phyloP scores from a whole-genome alignment of 306 rosid genomes.

The Cicer chorassanicum region DNA sequence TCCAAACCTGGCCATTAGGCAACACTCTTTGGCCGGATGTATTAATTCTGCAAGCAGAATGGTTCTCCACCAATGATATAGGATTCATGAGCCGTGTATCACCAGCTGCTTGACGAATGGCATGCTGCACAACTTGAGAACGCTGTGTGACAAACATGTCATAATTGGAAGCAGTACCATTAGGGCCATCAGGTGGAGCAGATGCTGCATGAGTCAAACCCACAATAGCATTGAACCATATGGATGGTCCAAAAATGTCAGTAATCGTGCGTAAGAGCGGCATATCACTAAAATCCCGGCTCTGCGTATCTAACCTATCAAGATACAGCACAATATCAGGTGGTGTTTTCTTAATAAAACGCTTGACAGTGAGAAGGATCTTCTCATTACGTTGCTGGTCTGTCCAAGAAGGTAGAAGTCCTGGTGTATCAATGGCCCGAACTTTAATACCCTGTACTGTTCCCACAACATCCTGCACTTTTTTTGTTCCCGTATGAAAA shows the following conservation, averaged over 20 bases:
- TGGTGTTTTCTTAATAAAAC: slow-evolving; percentile 84
- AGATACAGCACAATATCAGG: slow-evolving; percentile 96
- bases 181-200: slow-evolving; percentile 98
- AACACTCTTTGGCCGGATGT: slow-evolving; percentile 96
- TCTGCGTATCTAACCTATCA: slow-evolving; percentile 94
- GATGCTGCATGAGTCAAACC: slow-evolving; percentile 97
- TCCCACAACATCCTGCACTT: slow-evolving; percentile 97
- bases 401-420: slow-evolving; percentile 87
- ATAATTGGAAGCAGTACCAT: slow-evolving; percentile 87
- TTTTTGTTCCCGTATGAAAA: slow-evolving; percentile 85
- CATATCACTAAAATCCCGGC: slow-evolving; percentile 95
- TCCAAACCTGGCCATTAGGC: slow-evolving; percentile 99
- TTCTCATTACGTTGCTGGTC: slow-evolving; percentile 91
- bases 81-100: slow-evolving; percentile 99
- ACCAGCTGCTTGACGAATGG: slow-evolving; percentile 99
- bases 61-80: slow-evolving; percentile 94
- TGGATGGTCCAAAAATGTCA: slow-evolving; percentile 87
- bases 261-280: slow-evolving; percentile 91
- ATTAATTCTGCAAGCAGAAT: slow-evolving; percentile 92
- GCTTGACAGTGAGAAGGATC: slow-evolving; percentile 80
- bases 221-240: slow-evolving; percentile 99
- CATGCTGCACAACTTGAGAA: slow-evolving; percentile 97
- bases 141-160: slow-evolving; percentile 98
- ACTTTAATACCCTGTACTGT: slow-evolving; percentile 95
- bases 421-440: slow-evolving; percentile 94